These are phyloP conservation scores for Chaetoceros muelleri DNA, from an alignment of 108 stramenopile genomes.

Conservation along the genomic window DNA sequence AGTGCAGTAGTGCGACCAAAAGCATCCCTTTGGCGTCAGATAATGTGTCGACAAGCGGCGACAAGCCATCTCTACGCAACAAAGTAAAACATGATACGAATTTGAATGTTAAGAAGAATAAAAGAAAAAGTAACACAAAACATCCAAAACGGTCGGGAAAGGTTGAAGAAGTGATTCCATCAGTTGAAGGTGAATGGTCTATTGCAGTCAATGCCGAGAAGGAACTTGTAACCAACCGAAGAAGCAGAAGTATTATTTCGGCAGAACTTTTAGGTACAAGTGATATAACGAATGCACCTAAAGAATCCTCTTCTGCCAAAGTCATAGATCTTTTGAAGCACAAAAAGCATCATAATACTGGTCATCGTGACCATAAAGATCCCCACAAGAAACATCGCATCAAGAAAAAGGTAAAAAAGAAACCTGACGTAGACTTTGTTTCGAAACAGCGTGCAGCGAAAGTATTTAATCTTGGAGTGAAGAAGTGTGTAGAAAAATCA, in stretches of 20 bases:
- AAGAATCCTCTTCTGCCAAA: constrained; percentile 3
- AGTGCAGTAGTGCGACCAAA: neutral
- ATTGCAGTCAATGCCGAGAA: neutral
- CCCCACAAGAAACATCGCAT: constrained; percentile 34
- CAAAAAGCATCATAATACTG: constrained; percentile 3
- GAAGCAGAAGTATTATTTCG: neutral
- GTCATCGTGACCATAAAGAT: constrained; percentile 6
- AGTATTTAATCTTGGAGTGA: constrained; percentile 64
- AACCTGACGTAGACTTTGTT: constrained; percentile 44
- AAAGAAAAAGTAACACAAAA: constrained; percentile 25
- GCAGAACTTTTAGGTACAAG: neutral
- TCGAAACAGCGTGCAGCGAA: constrained; percentile 63
- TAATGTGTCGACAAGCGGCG: neutral
- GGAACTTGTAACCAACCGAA: neutral
- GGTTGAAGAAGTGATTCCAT: neutral
- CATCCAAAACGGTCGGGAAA: neutral
- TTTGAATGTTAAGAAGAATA: too few species aligned
- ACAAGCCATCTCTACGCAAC: constrained; percentile 4
- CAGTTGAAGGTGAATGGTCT: neutral
- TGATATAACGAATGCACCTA: neutral
- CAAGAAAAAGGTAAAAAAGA: constrained; percentile 52
- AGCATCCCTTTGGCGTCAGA: neutral
- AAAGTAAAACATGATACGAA: constrained; percentile 18
- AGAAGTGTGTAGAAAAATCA: constrained; percentile 58
- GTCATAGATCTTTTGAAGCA: constrained; percentile 2